phyloP scores from a whole-genome alignment of 139 green algal genomes.

The Chlorella sorokiniana region DNA sequence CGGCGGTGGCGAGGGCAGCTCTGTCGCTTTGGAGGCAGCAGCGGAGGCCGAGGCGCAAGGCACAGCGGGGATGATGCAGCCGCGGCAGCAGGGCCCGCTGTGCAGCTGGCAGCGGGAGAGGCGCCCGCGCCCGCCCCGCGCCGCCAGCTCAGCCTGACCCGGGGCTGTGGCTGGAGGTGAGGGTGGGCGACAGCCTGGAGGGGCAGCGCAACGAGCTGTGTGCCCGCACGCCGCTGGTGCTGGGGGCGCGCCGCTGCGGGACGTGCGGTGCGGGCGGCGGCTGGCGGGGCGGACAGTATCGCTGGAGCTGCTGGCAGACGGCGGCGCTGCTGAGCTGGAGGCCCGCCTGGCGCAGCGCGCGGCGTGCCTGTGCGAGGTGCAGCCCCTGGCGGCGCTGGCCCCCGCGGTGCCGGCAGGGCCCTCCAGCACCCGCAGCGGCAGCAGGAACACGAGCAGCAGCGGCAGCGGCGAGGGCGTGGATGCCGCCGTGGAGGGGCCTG shows the following conservation, averaged over 20 bases:
- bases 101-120: background rate
- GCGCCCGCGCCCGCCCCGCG: background rate
- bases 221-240: background rate
- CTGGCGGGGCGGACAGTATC: background rate
- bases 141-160: background rate
- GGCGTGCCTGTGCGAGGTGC: conserved; percentile 33
- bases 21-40: background rate
- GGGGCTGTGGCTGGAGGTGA: background rate
- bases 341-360: background rate
- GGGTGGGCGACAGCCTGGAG: conserved; percentile 29
- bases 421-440: background rate
- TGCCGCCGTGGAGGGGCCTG: background rate
- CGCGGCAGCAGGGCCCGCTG: background rate
- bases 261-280: background rate
- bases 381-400: conserved; percentile 4
- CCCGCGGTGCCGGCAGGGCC: background rate
- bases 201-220: conserved; percentile 6
- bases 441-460: background rate
- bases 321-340: background rate
- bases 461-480: background rate
- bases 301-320: background rate
- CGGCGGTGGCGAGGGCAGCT: background rate
- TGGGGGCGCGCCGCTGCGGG: background rate
- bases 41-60: background rate
- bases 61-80: background rate